Evolutionary conservation across 345 rosid species (phyloP).

Genomic region (Rhizophora apiculata): DNA sequence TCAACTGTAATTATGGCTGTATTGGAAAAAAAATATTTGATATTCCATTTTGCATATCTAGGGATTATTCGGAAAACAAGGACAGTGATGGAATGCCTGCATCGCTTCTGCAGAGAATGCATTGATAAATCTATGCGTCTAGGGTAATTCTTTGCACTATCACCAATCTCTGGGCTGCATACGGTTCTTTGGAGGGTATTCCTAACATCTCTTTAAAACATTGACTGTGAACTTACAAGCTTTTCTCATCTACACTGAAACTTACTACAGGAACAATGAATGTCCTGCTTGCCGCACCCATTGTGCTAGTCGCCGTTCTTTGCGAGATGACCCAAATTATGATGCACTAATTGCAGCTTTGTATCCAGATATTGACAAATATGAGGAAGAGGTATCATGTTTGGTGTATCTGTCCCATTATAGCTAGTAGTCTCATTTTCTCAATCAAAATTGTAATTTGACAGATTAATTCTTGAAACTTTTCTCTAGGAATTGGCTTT

Average conservation of each 20-base stretch:
- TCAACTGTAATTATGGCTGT: constrained; percentile 4
- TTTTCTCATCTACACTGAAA: constrained; percentile 13
- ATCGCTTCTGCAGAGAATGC: constrained; percentile 85
- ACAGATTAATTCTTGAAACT: constrained; percentile 4
- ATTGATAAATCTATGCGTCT: constrained; percentile 81
- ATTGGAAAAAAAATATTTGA: not conserved
- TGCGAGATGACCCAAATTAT: constrained; percentile 76
- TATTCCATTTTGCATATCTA: constrained; percentile 21
- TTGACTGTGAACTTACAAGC: not conserved
- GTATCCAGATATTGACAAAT: constrained; percentile 62
- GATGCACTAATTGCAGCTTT: constrained; percentile 74
- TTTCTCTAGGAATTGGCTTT: constrained; percentile 50
- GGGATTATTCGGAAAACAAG: constrained; percentile 83
- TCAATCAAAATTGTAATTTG: constrained; percentile 4
- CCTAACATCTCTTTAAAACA: constrained; percentile 3
- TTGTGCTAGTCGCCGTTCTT: constrained; percentile 81
- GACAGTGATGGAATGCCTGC: constrained; percentile 85
- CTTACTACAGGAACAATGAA: constrained; percentile 63
- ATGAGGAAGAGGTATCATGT: constrained; percentile 59
- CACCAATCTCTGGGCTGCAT: constrained; percentile 1
- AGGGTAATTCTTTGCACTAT: constrained; percentile 44
- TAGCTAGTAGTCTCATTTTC: constrained; percentile 11
- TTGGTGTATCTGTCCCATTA: constrained; percentile 8
- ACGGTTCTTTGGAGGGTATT: constrained; percentile 9
- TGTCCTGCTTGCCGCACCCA: constrained; percentile 87